Percentiles rank a stretch among this genome's conserved stretches.
phyloP scores from a whole-genome alignment of 2,329 filamentous ascomycete species.

The Aspergillus spinulosporus region DNA sequence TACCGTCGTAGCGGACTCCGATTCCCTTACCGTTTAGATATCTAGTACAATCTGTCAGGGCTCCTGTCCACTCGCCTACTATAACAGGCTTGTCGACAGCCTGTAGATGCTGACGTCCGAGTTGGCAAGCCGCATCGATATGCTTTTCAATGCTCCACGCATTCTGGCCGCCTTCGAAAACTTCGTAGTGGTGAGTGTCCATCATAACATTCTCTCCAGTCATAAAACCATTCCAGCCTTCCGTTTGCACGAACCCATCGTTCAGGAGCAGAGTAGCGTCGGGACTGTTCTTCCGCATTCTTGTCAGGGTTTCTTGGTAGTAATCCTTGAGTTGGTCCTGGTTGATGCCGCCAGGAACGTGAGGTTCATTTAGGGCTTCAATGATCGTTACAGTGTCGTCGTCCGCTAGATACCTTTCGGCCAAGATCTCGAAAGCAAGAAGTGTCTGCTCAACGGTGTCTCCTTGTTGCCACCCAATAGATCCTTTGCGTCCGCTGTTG shows the following conservation, averaged over 20 bases:
- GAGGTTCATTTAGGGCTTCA: slow-evolving; percentile 49
- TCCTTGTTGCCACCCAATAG: slow-evolving; percentile 42
- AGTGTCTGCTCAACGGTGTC: slow-evolving; percentile 45
- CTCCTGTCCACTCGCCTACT: slow-evolving; percentile 68
- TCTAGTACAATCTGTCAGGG: slow-evolving; percentile 62
- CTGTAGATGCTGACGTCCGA: slow-evolving; percentile 49
- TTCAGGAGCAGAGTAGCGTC: slow-evolving; percentile 58
- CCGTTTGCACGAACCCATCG: slow-evolving; percentile 48
- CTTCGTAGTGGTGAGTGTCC: slow-evolving; percentile 70
- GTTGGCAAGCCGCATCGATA: slow-evolving; percentile 57
- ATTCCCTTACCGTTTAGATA: slow-evolving; percentile 58
- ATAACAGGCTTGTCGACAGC: slow-evolving; percentile 65
- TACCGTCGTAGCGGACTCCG: slow-evolving; percentile 61
- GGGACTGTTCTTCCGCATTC: slow-evolving; percentile 46
- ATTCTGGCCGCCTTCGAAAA: slow-evolving; percentile 57
- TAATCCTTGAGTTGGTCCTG: slow-evolving; percentile 53
- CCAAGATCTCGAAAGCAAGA: slow-evolving; percentile 58
- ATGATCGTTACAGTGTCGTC: slow-evolving; percentile 60
- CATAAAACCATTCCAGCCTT: slow-evolving; percentile 63
- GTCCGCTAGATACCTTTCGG: slow-evolving; percentile 57
- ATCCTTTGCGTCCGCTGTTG: slow-evolving; percentile 57
- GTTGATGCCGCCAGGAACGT: slow-evolving; percentile 41
- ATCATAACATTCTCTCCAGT: slow-evolving; percentile 57
- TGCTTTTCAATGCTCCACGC: slow-evolving; percentile 55
- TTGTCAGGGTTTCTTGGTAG: slow-evolving; percentile 55